phyloP scores from a whole-genome alignment of 352 stramenopile genomes.

The Phytophthora sojae region DNA sequence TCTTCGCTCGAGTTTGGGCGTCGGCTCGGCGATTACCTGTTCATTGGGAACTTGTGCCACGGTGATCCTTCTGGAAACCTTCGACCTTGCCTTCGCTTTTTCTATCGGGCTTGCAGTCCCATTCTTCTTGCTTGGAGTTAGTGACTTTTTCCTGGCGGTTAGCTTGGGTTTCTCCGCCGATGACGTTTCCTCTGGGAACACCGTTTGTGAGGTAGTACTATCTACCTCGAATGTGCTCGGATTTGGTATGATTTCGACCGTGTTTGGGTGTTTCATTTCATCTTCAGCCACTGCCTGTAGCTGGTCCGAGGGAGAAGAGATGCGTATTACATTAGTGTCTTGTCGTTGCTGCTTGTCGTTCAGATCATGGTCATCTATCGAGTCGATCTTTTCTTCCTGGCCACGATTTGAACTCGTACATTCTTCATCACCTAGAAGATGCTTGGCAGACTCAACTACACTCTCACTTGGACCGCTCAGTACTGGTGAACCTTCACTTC shows the following conservation, averaged over 20 bases:
- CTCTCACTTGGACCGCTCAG: background rate
- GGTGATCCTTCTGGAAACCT: constrained; percentile 18
- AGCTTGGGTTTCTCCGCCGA: background rate
- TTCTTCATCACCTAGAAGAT: background rate
- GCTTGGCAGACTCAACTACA: background rate
- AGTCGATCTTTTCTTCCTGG: background rate
- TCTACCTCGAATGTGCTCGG: background rate
- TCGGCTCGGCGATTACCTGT: background rate
- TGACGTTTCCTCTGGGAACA: background rate
- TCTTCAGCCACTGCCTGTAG: background rate
- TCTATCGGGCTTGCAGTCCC: background rate
- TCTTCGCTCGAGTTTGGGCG: constrained; percentile 9
- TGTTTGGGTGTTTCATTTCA: background rate
- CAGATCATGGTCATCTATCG: background rate
- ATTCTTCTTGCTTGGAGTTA: constrained; percentile 17
- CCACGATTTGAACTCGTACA: background rate
- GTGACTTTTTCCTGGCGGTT: constrained; percentile 23
- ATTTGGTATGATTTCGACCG: background rate
- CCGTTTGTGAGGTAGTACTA: background rate
- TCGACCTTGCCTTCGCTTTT: constrained; percentile 8
- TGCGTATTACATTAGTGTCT: no score
- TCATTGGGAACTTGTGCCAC: constrained; percentile 11
- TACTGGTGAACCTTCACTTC: background rate
- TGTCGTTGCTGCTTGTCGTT: background rate
- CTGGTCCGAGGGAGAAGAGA: background rate